Conservation (phyloP, 179 eudicot genomes). For the Beta corolliflora region DNA sequence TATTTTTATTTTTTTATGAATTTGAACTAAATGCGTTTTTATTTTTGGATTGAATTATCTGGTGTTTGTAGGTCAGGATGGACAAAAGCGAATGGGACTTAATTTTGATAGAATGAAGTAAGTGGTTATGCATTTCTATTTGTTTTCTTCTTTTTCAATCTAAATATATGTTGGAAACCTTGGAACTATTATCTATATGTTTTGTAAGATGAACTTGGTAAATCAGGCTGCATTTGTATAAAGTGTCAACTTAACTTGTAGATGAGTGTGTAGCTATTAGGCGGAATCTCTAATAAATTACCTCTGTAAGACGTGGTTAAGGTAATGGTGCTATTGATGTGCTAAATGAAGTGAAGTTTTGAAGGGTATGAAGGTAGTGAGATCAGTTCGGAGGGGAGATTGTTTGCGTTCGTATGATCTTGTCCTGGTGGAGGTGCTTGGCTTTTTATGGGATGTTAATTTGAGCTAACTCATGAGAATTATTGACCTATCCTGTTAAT, state of each 20-base stretch:
- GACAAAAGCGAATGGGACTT: constrained; percentile 90
- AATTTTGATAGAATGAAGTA: constrained; percentile 92
- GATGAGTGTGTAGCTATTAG: neutral
- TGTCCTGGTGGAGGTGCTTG: neutral
- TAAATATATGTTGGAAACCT: neutral
- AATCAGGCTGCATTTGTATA: neutral
- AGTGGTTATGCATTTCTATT: constrained; percentile 27
- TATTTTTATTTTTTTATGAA: neutral
- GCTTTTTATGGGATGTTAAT: neutral
- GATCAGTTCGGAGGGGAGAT: neutral
- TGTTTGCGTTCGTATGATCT: neutral
- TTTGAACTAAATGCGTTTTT: no score
- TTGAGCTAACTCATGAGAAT: neutral
- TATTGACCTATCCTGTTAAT: neutral
- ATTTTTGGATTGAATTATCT: constrained; percentile 7
- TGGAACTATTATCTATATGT: neutral
- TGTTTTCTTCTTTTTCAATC: neutral
- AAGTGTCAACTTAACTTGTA: neutral
- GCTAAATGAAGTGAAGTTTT: neutral
- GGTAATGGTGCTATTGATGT: neutral
- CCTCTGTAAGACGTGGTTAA: neutral
- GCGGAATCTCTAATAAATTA: neutral
- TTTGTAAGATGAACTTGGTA: neutral
- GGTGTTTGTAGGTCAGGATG: constrained; percentile 73
- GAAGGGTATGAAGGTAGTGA: neutral